Percentiles rank a stretch among this genome's conserved stretches.
These are phyloP conservation scores for Hymenoscyphus repandus DNA, from an alignment of 2,329 filamentous ascomycete species.

Conservation along the genomic window DNA sequence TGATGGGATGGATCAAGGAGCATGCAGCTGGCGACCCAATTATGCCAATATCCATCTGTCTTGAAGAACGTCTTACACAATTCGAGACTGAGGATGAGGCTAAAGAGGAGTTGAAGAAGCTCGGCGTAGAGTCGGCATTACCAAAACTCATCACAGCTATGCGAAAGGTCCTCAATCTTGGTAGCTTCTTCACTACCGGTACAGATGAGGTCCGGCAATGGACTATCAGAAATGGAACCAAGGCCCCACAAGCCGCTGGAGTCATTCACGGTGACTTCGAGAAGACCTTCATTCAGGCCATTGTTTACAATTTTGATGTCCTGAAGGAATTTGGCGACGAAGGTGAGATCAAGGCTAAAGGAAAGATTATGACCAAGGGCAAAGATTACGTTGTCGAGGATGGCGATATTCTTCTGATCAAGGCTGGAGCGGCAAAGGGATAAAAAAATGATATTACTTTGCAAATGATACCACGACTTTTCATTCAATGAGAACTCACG, in stretches of 20 bases:
- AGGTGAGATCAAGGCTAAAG: slow-evolving; percentile 81
- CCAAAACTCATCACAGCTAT: slow-evolving; percentile 91
- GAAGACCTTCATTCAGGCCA: slow-evolving; percentile 97
- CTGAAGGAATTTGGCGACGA: slow-evolving; percentile 89
- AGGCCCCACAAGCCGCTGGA: slow-evolving; percentile 95
- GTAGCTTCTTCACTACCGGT: slow-evolving; percentile 96
- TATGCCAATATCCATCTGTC: slow-evolving; percentile 86
- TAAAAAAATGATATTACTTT: slow-evolving; percentile 19
- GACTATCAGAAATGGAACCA: slow-evolving; percentile 93
- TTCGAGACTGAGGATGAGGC: slow-evolving; percentile 74
- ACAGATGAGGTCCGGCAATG: slow-evolving; percentile 96
- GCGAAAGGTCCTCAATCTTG: slow-evolving; percentile 84
- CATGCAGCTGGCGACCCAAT: slow-evolving; percentile 83
- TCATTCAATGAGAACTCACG: no score
- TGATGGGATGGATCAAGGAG: slow-evolving; percentile 93
- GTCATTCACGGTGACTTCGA: slow-evolving; percentile 98
- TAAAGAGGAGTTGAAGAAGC: slow-evolving; percentile 79
- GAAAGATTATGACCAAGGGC: slow-evolving; percentile 97
- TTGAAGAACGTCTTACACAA: slow-evolving; percentile 84
- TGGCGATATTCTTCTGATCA: slow-evolving; percentile 45
- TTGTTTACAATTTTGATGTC: slow-evolving; percentile 83
- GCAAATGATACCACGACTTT: neutral
- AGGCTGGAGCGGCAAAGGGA: slow-evolving; percentile 30
- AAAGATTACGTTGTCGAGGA: slow-evolving; percentile 93
- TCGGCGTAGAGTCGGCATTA: slow-evolving; percentile 81